phyloP scores from a whole-genome alignment of 805 yeast species.

The Zygotorulaspora sp. region DNA sequence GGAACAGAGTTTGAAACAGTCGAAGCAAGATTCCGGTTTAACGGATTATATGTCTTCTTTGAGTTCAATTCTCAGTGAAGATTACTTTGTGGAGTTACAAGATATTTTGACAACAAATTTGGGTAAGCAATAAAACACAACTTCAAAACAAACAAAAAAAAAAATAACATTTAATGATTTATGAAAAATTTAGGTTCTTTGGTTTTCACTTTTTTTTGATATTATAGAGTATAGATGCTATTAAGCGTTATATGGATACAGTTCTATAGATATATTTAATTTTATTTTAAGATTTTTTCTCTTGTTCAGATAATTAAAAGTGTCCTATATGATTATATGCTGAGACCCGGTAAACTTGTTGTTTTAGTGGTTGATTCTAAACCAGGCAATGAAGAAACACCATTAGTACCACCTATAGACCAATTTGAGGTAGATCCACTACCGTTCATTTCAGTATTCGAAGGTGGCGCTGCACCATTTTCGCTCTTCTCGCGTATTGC shows the following conservation, averaged over 20 bases:
- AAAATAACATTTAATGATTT: conserved; percentile 5
- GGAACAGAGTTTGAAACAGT: conserved; percentile 8
- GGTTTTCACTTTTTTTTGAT: neutral
- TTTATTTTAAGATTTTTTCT: no score
- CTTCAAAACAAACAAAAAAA: conserved; percentile 1
- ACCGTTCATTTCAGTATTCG: conserved; percentile 9
- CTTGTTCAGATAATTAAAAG: no score
- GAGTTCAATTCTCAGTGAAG: conserved; percentile 18
- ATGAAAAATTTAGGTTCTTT: conserved; percentile 5
- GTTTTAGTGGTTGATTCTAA: conserved; percentile 10
- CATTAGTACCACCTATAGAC: neutral
- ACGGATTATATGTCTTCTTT: conserved; percentile 15
- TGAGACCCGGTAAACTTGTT: conserved; percentile 16
- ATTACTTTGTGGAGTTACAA: conserved; percentile 16
- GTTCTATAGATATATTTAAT: conserved; percentile 5
- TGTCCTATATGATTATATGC: no score
- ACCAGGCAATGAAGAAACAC: conserved; percentile 13
- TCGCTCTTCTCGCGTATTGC: conserved; percentile 35
- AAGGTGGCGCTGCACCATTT: conserved; percentile 35
- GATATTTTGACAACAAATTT: conserved; percentile 9
- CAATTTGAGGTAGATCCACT: conserved; percentile 5
- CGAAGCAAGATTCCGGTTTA: conserved; percentile 5
- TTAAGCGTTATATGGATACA: neutral
- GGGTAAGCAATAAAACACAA: conserved; percentile 4
- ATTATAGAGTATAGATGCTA: neutral